Evolutionary conservation across 1,284 basidiomycete genomes (phyloP), one percentile per base, ranked within the genome.

Genomic region (Trichosporon ovoides): DNA sequence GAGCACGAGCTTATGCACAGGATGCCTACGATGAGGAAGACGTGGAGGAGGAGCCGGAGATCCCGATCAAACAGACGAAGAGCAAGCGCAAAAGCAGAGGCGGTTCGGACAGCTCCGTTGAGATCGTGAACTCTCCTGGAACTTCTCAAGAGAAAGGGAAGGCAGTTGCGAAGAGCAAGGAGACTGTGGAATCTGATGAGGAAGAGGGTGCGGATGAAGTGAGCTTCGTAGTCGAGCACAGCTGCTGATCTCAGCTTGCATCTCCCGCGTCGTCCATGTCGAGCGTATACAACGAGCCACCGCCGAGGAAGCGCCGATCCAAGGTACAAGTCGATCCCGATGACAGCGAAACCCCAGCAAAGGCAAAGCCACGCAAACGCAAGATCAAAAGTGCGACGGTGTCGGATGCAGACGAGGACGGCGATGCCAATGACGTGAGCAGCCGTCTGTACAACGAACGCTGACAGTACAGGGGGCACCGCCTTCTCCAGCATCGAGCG

Each of bases 201-300:
- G 50, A 28, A 24, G 35, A 24, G 14, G 19, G 33, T 3, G 12
- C 36, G 14, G 34, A 52, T 22, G 50, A 16, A 18, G 34, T 37
- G 50, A 22, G 36, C n/a, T 24, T 3, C 2, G 13, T 19, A 22
- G 5, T 4, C 14, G 4, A 2, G 3, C 3, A 18, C 24, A 31
- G 33, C 50, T 57, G 56, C 53, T 38, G 7, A 3, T n/a, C n/a
- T n/a, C 52, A 53, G 33, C 53, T 43, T 2, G 11, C 53, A 3
- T 53, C 55, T 2, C 52, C 57, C n/a, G 20, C 53, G 7, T 54
- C 49, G 11, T 62, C 59, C 1, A 48, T 64, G 49, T 61, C 62
- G n/a, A 64, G 62, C 34, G 59, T 64, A 12, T 58, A 60, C 34
- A 59, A 64, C 16, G 59, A 60, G 20, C 52, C 52, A 18, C 55